Base-by-base conservation (phyloP, 2,329 filamentous ascomycete genomes). In the Penicillium sclerotigenum region DNA sequence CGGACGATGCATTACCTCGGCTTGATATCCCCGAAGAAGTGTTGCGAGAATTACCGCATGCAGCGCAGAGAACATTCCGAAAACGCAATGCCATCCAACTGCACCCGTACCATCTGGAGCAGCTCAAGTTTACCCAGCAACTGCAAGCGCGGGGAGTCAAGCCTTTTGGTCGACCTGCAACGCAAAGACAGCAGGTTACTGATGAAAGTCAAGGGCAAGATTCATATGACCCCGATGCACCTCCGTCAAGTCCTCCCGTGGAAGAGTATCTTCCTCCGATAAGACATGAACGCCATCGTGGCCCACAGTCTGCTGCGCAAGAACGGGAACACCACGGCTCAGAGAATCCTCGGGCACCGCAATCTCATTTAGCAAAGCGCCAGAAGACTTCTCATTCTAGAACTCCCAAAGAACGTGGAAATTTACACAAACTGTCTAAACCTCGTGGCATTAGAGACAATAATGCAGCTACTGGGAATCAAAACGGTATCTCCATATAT, bases 21-120 rank as follows among this genome's bases (percentile, higher is more conserved):
- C 48, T 67, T 10, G 66, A 72, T 14, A 63, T 72, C 11, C 61
- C 66, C 0, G 65, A 68, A 13, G 66, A 71, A 10, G 48, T 71
- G 18, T 28, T 71, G 43, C 61, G 51, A 26, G 63, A 71, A 54
- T 26, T 68, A 31, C 56, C 60, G 28, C 66, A 63, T 31, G 68
- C 68, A 16, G 47, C 53, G n/a, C 66, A 69, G 56, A 69, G 74
- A 54, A 66, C 65, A 4, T 64, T 80, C 22, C 70, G 79, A 49
- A 70, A 77, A 53, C 73, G 78, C 37, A 79, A 78, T 60, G 73
- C 76, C 8, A 79, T 79, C 47, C 79, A 81, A 52, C 58, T 79
- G 28, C 76, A 80, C 58, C 79, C 79, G 2, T 81, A 80, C 54
- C 64, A 74, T 0, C 61, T 79, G 16, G 79, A 81, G 58, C 68